phyloP scores from a whole-genome alignment of 1,284 basidiomycete genomes.

The Papiliotrema terrestris region DNA sequence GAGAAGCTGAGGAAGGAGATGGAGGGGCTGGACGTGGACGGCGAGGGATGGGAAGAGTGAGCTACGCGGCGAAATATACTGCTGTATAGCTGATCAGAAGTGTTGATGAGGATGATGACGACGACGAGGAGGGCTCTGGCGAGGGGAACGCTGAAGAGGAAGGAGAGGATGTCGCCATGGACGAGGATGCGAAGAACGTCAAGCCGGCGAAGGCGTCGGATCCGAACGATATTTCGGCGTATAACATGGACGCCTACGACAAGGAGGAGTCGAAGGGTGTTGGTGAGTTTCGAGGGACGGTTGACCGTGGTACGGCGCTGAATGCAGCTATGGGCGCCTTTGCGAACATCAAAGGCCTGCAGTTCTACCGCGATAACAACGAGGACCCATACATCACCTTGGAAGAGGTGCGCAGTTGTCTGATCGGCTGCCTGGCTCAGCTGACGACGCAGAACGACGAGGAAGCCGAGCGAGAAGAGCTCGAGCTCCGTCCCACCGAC shows the following conservation, averaged over 20 bases:
- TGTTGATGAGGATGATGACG: conserved; percentile 28
- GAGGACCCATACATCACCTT: conserved; percentile 98
- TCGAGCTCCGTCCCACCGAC: conserved; percentile 85
- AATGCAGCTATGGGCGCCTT: conserved; percentile 75
- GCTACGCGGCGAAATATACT: neutral
- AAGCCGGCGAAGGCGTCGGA: conserved; percentile 45
- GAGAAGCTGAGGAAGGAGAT: conserved; percentile 77
- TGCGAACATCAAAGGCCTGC: conserved; percentile 91
- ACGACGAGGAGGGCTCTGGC: conserved; percentile 55
- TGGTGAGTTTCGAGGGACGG: conserved; percentile 50
- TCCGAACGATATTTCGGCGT: conserved; percentile 78
- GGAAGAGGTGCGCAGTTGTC: conserved; percentile 64
- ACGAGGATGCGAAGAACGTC: conserved; percentile 54
- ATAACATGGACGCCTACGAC: conserved; percentile 92
- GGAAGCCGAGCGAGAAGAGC: conserved; percentile 80
- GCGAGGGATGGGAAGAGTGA: neutral
- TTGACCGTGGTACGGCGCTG: neutral
- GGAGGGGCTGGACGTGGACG: conserved; percentile 43
- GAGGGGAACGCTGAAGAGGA: conserved; percentile 24
- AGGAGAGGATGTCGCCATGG: conserved; percentile 28
- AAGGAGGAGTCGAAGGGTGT: conserved; percentile 65
- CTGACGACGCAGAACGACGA: conserved; percentile 60
- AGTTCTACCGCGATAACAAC: conserved; percentile 84
- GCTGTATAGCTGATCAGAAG: conserved; percentile 12
- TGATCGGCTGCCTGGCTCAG: neutral